A percentile compares a stretch with the other conserved stretches of the same genome.
Evolutionary conservation across 2,329 filamentous ascomycete genomes (phyloP).

Genomic region (Zasmidium cellare): DNA sequence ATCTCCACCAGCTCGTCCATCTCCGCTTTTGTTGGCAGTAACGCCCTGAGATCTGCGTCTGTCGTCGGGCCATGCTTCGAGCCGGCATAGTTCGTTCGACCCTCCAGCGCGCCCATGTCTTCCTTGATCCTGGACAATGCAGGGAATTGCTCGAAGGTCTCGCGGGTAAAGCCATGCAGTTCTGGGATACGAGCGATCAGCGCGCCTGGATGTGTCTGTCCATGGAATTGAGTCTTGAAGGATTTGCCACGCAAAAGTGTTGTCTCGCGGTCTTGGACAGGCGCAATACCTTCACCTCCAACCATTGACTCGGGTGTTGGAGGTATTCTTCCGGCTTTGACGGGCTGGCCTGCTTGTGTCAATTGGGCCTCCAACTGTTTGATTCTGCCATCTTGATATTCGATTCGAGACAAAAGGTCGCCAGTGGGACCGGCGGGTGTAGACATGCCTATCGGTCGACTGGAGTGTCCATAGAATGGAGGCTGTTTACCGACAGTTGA

Average conservation of each 20-base stretch:
- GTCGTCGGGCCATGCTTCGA: conserved; percentile 21
- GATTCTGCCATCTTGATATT: conserved; percentile 29
- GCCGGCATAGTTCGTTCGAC: conserved; percentile 24
- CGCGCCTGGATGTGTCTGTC: conserved; percentile 41
- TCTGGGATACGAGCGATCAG: conserved; percentile 31
- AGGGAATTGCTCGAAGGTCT: conserved; percentile 37
- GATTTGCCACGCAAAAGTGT: conserved; percentile 45
- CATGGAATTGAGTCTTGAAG: conserved; percentile 49
- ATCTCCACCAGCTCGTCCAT: conserved; percentile 45
- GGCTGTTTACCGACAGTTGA: conserved; percentile 11
- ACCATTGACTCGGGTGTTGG: conserved; percentile 28
- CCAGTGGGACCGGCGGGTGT: conserved; percentile 9
- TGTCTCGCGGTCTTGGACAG: conserved; percentile 35
- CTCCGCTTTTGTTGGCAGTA: conserved; percentile 38
- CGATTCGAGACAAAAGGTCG: conserved; percentile 28
- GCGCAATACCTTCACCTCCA: conserved; percentile 15
- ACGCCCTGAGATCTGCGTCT: conserved; percentile 37
- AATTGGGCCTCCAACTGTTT: conserved; percentile 31
- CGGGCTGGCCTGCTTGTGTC: conserved; percentile 16
- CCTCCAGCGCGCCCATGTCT: conserved; percentile 28
- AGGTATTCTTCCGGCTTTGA: conserved; percentile 21
- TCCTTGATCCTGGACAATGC: conserved; percentile 29
- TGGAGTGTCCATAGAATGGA: conserved; percentile 34
- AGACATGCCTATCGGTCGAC: conserved; percentile 18
- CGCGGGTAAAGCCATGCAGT: conserved; percentile 29